Evolutionary conservation across 1,284 basidiomycete genomes (phyloP).

Genomic region (Pascua sp.): DNA sequence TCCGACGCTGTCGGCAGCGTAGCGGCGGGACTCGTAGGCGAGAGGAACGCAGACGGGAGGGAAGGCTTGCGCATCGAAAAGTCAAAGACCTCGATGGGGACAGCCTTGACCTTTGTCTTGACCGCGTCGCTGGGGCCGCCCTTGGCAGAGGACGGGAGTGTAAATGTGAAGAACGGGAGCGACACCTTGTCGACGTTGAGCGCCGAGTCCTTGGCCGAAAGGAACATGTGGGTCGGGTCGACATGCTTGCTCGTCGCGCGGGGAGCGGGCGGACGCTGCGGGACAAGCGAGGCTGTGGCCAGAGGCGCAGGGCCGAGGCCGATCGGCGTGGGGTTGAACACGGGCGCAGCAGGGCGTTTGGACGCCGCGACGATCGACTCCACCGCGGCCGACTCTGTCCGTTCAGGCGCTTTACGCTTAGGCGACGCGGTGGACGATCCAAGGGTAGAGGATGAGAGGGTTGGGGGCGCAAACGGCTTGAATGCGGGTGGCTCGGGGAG

Average conservation of each 20-base stretch:
- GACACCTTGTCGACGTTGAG: slow-evolving; percentile 32
- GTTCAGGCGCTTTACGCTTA: neutral
- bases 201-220: slow-evolving; percentile 39
- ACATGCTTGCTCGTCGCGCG: neutral
- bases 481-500: slow-evolving; percentile 23
- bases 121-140: slow-evolving; percentile 15
- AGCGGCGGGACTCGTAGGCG: neutral
- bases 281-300: neutral
- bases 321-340: slow-evolving; percentile 12
- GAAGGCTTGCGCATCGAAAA: slow-evolving; percentile 8
- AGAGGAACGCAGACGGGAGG: neutral
- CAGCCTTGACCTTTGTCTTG: slow-evolving; percentile 7
- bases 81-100: no score
- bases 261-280: no score
- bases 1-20: neutral
- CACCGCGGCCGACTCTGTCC: slow-evolving; percentile 1
- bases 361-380: slow-evolving; percentile 12
- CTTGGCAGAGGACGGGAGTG: slow-evolving; percentile 3
- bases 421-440: slow-evolving; percentile 2
- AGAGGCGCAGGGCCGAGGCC: slow-evolving; percentile 13
- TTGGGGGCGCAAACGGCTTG: slow-evolving; percentile 16
- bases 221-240: slow-evolving; percentile 22
- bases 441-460: slow-evolving; percentile 11
- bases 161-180: slow-evolving; percentile 36
- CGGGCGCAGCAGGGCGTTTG: slow-evolving; percentile 9